Percentiles rank a stretch among this genome's conserved stretches.
Conservation (phyloP, 2,329 filamentous ascomycete species). For the Apiospora kogelbergensis region DNA sequence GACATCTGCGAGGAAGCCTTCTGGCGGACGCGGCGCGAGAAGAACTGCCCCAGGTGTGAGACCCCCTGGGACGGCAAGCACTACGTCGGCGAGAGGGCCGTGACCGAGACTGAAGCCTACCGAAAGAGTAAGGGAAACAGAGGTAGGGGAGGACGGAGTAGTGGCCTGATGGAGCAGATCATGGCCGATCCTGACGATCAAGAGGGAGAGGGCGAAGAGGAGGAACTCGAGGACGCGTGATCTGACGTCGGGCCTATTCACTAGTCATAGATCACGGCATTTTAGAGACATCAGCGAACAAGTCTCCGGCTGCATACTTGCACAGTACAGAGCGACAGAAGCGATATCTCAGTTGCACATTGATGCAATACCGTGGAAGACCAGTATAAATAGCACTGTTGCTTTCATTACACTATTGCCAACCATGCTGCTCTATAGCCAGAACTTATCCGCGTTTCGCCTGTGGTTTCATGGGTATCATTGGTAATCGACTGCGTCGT, state of each 20-base stretch:
- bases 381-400: not conserved
- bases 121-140: slow-evolving; percentile 42
- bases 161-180: slow-evolving; percentile 34
- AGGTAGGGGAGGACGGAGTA: slow-evolving; percentile 31
- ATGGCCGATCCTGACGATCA: slow-evolving; percentile 31
- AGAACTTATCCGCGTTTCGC: not conserved
- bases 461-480: slow-evolving; percentile 1
- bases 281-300: not conserved
- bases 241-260: not conserved
- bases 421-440: not conserved
- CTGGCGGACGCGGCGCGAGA: slow-evolving; percentile 64
- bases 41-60: slow-evolving; percentile 64
- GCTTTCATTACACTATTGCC: not conserved
- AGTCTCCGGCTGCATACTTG: not conserved
- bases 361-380: not conserved
- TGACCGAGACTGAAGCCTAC: slow-evolving; percentile 54
- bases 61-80: slow-evolving; percentile 49
- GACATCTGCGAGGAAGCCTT: slow-evolving; percentile 73
- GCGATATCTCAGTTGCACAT: not conserved
- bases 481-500: not conserved
- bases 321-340: not conserved
- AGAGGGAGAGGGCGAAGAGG: slow-evolving; percentile 8
- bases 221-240: not conserved
- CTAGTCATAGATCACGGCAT: not conserved
- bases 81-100: slow-evolving; percentile 57